Percentiles rank a stretch among this genome's conserved stretches.
Conservation (phyloP, 2,329 filamentous ascomycete genomes). For the Botrytis aclada region DNA sequence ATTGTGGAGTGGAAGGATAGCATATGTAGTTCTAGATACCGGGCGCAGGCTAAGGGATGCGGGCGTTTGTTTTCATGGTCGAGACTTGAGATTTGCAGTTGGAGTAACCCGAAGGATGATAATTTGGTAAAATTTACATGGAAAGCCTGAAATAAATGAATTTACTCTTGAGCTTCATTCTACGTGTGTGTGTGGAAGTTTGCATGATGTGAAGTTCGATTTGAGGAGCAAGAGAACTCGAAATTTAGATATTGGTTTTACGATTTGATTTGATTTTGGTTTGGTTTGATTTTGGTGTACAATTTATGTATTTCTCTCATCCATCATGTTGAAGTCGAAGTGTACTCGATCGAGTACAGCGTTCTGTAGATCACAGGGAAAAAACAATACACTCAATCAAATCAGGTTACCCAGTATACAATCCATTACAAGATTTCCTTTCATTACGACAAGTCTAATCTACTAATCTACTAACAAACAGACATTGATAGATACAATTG, state of each 20-base stretch:
- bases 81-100: background rate
- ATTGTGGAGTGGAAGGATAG: background rate
- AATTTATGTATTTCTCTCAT: background rate
- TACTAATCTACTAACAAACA: constrained; percentile 3
- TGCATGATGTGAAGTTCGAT: background rate
- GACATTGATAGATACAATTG: too few species aligned
- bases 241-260: background rate
- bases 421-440: constrained; percentile 10
- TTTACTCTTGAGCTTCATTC: background rate
- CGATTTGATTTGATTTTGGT: background rate
- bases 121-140: background rate
- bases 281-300: background rate
- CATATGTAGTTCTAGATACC: constrained; percentile 11
- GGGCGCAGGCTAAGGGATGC: background rate
- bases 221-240: background rate
- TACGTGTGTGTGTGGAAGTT: background rate
- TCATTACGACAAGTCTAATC: constrained; percentile 2
- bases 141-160: background rate
- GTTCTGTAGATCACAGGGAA: too few species aligned
- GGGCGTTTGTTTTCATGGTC: background rate
- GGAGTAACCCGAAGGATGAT: background rate
- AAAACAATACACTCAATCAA: too few species aligned
- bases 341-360: too few species aligned
- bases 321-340: too few species aligned
- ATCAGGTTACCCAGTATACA: background rate